Percentiles rank a stretch among this genome's conserved stretches.
These are phyloP conservation scores for Magnolia kwangsiensis DNA, from an alignment of 164 flowering plant genomes.

Conservation along the genomic window DNA sequence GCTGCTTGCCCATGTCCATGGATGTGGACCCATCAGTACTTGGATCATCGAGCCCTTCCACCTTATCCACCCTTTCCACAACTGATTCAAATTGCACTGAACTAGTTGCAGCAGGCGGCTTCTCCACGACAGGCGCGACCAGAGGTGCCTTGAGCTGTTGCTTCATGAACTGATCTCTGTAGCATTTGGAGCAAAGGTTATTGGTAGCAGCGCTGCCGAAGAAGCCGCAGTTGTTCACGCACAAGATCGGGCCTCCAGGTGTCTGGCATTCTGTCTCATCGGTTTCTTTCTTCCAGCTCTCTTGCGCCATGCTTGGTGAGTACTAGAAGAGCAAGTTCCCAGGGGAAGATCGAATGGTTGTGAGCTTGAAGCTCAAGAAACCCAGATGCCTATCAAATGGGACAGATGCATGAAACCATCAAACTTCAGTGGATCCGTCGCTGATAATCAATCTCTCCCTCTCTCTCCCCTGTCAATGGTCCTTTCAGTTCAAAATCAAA, in stretches of 20 bases:
- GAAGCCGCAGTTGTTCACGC: slow-evolving; percentile 35
- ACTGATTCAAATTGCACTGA: slow-evolving; percentile 13
- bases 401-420: background rate
- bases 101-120: slow-evolving; percentile 7
- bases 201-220: slow-evolving; percentile 31
- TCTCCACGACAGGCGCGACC: slow-evolving; percentile 6
- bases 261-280: slow-evolving; percentile 31
- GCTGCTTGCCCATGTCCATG: slow-evolving; percentile 7
- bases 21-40: slow-evolving; percentile 14
- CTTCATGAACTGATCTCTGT: slow-evolving; percentile 28
- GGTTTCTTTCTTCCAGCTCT: slow-evolving; percentile 31
- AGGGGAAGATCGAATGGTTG: background rate
- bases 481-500: background rate
- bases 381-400: background rate
- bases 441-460: background rate
- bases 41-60: slow-evolving; percentile 1
- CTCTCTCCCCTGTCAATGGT: background rate
- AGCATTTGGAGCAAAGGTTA: slow-evolving; percentile 32
- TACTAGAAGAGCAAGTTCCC: background rate
- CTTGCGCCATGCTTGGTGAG: slow-evolving; percentile 25
- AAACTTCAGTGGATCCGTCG: background rate
- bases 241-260: slow-evolving; percentile 25
- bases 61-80: slow-evolving; percentile 10
- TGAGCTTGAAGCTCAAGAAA: background rate
- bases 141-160: slow-evolving; percentile 17